phyloP scores from a whole-genome alignment of 257 asterid species.

The Lycium barbarum region DNA sequence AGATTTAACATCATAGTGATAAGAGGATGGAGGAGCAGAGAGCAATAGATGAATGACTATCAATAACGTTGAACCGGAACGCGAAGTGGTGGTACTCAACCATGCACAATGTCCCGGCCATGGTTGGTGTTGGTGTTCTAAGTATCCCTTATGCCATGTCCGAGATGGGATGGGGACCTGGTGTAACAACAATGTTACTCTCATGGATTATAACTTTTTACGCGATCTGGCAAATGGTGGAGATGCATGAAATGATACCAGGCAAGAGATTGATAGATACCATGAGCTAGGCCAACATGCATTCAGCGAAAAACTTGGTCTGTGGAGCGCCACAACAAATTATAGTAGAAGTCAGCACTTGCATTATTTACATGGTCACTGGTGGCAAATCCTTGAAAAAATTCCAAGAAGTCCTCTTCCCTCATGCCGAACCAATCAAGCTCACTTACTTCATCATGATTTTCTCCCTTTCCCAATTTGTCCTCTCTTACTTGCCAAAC shows the following conservation, averaged over 20 bases:
- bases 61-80: constrained; percentile 53
- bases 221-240: constrained; percentile 89
- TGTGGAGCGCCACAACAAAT: constrained; percentile 78
- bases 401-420: constrained; percentile 44
- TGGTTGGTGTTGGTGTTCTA: constrained; percentile 83
- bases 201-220: constrained; percentile 72
- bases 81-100: constrained; percentile 80
- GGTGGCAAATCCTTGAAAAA: constrained; percentile 72
- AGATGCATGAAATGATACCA: constrained; percentile 78
- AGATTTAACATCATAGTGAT: neutral
- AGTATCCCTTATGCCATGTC: constrained; percentile 74
- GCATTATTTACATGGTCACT: constrained; percentile 78
- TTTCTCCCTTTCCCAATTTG: constrained; percentile 52
- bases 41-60: constrained; percentile 69
- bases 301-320: constrained; percentile 67
- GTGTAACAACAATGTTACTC: constrained; percentile 43
- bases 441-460: constrained; percentile 60
- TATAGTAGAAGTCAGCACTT: constrained; percentile 55
- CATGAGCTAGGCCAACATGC: constrained; percentile 79
- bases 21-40: constrained; percentile 42
- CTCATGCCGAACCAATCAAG: constrained; percentile 34
- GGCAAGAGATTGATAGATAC: constrained; percentile 82
- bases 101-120: constrained; percentile 82
- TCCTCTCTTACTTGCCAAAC: constrained; percentile 60
- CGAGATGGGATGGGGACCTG: constrained; percentile 78